These are phyloP conservation scores for Alternaria arbusti DNA, from an alignment of 2,329 filamentous ascomycete species.

Conservation along the genomic window DNA sequence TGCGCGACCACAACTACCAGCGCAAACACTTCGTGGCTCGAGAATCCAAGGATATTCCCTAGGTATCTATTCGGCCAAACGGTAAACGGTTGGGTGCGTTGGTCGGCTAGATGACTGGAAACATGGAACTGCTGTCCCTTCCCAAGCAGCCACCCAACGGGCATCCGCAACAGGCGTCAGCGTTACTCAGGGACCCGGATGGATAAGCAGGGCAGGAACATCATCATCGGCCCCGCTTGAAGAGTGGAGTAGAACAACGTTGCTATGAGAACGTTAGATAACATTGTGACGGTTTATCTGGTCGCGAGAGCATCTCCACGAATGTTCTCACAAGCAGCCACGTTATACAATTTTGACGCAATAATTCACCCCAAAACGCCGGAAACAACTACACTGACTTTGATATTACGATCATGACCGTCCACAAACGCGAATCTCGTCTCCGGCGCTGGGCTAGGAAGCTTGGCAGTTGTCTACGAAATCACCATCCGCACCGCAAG, in stretches of 20 bases:
- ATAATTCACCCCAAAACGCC: not conserved
- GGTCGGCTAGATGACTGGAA: not conserved
- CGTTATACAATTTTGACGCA: not conserved
- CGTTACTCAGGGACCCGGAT: not conserved
- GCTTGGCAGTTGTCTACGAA: slow-evolving; percentile 6
- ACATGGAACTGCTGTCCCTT: not conserved
- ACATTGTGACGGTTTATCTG: not conserved
- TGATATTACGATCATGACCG: not conserved
- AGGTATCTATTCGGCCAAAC: not conserved
- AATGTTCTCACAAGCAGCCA: not conserved
- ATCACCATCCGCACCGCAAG: slow-evolving; percentile 3
- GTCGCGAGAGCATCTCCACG: not conserved
- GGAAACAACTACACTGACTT: not conserved
- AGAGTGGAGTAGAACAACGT: not conserved
- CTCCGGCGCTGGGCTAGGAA: slow-evolving; percentile 8
- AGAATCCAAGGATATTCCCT: not conserved
- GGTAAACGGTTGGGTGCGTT: not conserved
- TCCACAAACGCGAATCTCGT: slow-evolving; percentile 4
- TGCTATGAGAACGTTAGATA: not conserved
- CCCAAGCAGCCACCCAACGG: not conserved
- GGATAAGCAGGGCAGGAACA: not conserved
- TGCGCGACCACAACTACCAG: not conserved
- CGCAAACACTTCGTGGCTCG: not conserved
- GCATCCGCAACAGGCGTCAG: not conserved
- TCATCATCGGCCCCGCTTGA: slow-evolving; percentile 4